These are phyloP conservation scores for Coemansia sp. DNA, from an alignment of 192 early-diverging fungal genomes.

Conservation along the genomic window DNA sequence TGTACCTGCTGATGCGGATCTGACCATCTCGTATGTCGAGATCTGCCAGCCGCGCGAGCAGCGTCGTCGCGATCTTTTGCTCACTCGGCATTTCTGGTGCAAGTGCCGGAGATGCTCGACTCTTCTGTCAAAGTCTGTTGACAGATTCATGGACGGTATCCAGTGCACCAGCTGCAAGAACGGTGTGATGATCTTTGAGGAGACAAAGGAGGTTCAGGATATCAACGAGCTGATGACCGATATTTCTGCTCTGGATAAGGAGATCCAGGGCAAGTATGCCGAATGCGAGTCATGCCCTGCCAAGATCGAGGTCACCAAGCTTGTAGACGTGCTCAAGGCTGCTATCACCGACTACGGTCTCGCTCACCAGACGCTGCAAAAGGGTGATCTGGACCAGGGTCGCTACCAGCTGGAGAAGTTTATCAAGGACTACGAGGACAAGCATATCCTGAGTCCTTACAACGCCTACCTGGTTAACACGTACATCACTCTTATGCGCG, in stretches of 20 bases:
- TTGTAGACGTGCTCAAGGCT: slow-evolving; percentile 57
- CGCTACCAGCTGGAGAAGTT: slow-evolving; percentile 53
- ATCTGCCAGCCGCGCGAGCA: slow-evolving; percentile 70
- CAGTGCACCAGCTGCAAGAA: slow-evolving; percentile 61
- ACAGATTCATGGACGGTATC: slow-evolving; percentile 70
- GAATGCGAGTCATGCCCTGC: slow-evolving; percentile 57
- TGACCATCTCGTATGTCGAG: slow-evolving; percentile 72
- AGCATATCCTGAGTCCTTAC: slow-evolving; percentile 50
- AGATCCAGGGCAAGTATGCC: slow-evolving; percentile 60
- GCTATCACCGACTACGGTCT: slow-evolving; percentile 54
- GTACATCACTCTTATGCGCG: slow-evolving; percentile 39
- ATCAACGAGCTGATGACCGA: slow-evolving; percentile 62
- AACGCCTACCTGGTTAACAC: slow-evolving; percentile 58
- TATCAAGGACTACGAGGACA: slow-evolving; percentile 53
- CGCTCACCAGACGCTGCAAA: slow-evolving; percentile 49
- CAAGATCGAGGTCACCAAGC: slow-evolving; percentile 52
- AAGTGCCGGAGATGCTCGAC: slow-evolving; percentile 69
- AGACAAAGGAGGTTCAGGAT: slow-evolving; percentile 62
- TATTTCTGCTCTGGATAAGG: slow-evolving; percentile 53
- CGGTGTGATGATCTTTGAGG: slow-evolving; percentile 62
- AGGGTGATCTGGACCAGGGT: slow-evolving; percentile 44
- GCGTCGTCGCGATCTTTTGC: slow-evolving; percentile 67
- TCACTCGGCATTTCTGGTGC: slow-evolving; percentile 76
- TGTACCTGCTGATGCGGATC: slow-evolving; percentile 61
- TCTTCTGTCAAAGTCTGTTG: slow-evolving; percentile 65